Evolutionary conservation across 192 early-diverging fungal species (phyloP).

Genomic region (Dispira parvispora): DNA sequence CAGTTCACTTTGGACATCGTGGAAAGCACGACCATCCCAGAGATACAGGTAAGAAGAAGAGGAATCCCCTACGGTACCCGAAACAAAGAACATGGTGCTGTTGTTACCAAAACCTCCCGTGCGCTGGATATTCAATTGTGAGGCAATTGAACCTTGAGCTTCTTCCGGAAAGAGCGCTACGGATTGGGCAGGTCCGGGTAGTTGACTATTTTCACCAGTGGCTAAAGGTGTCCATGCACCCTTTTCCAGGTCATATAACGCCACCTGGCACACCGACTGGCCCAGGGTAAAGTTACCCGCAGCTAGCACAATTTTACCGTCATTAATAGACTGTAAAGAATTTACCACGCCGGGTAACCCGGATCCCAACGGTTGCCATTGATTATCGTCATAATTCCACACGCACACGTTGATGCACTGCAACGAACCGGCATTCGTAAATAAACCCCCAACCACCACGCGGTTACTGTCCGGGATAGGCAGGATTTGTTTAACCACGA

Average conservation of each 20-base stretch:
- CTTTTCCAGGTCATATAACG: constrained; percentile 29
- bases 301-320: not conserved
- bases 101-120: not conserved
- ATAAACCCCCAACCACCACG: constrained; percentile 31
- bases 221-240: constrained; percentile 22
- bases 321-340: constrained; percentile 15
- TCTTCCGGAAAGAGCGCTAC: constrained; percentile 22
- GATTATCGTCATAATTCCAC: constrained; percentile 24
- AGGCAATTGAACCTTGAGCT: constrained; percentile 6
- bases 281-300: constrained; percentile 14
- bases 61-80: constrained; percentile 13
- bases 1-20: constrained; percentile 12
- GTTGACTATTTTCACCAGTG: constrained; percentile 19
- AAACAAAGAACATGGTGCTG: constrained; percentile 16
- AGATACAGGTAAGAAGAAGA: constrained; percentile 31
- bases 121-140: no score
- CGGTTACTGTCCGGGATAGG: constrained; percentile 23
- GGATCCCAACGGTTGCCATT: constrained; percentile 26
- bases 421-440: constrained; percentile 21
- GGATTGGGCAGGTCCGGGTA: constrained; percentile 32
- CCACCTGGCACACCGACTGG: constrained; percentile 21
- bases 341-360: constrained; percentile 17
- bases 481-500: constrained; percentile 25
- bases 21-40: constrained; percentile 29
- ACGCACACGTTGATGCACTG: constrained; percentile 26